Evolutionary conservation across 768 basidiomycete genomes (phyloP).

Genomic region (Leccinum fibrillosum): DNA sequence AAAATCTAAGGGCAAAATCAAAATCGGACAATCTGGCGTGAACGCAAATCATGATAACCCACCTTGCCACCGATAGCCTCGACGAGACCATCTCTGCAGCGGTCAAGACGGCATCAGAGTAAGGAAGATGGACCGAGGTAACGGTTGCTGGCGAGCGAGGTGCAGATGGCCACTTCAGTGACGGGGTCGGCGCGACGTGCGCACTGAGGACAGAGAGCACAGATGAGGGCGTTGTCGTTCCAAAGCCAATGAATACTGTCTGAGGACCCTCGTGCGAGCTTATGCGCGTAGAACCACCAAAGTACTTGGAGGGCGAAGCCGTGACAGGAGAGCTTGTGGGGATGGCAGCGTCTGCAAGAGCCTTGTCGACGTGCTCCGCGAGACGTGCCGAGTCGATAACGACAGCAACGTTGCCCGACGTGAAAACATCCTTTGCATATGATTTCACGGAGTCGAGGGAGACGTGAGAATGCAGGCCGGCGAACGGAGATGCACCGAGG

Average conservation of each 20-base stretch:
- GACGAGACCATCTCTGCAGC: slow-evolving; percentile 69
- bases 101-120: slow-evolving; percentile 89
- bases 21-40: slow-evolving; percentile 1
- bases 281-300: slow-evolving; percentile 84
- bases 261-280: slow-evolving; percentile 57
- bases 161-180: slow-evolving; percentile 81
- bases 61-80: slow-evolving; percentile 65
- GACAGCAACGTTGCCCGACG: slow-evolving; percentile 78
- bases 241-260: slow-evolving; percentile 87
- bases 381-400: slow-evolving; percentile 74
- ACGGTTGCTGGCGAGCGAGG: slow-evolving; percentile 62
- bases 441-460: slow-evolving; percentile 68
- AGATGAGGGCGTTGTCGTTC: slow-evolving; percentile 61
- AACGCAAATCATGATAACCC: slow-evolving; percentile 16
- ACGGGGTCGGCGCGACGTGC: slow-evolving; percentile 72
- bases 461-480: slow-evolving; percentile 60
- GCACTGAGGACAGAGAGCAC: slow-evolving; percentile 79
- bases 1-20: slow-evolving; percentile 50
- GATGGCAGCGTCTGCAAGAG: slow-evolving; percentile 43
- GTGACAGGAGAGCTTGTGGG: slow-evolving; percentile 35
- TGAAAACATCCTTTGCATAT: slow-evolving; percentile 71
- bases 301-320: slow-evolving; percentile 45
- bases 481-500: slow-evolving; percentile 88
- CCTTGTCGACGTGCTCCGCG: slow-evolving; percentile 64
- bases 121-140: slow-evolving; percentile 75